These are phyloP conservation scores for Aspergillus taichungensis DNA, from an alignment of 495 filamentous ascomycete species.

Conservation along the genomic window DNA sequence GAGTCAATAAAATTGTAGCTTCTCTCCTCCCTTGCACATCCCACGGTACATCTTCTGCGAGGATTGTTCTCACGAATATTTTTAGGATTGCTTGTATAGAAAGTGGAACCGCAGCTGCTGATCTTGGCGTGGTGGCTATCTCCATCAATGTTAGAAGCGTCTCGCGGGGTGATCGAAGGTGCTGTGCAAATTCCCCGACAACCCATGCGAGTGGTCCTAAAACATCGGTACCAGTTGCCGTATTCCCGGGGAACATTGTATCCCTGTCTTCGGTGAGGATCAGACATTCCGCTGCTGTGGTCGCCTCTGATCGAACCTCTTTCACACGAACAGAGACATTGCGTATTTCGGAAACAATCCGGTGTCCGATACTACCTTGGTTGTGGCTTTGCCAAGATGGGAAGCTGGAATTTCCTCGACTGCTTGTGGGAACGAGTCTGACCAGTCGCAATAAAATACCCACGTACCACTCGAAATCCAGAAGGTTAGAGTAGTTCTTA, in stretches of 20 bases:
- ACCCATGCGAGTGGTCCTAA: constrained; percentile 74
- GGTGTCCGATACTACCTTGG: constrained; percentile 42
- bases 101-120: constrained; percentile 56
- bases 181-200: constrained; percentile 71
- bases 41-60: constrained; percentile 44
- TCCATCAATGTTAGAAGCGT: constrained; percentile 68
- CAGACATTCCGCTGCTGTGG: constrained; percentile 70
- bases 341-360: constrained; percentile 74
- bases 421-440: constrained; percentile 46
- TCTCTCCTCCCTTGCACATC: constrained; percentile 57
- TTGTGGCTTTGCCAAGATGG: neutral
- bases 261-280: constrained; percentile 46
- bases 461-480: constrained; percentile 96
- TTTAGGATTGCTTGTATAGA: constrained; percentile 86
- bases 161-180: constrained; percentile 54
- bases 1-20: constrained; percentile 63
- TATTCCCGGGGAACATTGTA: constrained; percentile 35
- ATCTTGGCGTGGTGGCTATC: constrained; percentile 47
- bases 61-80: constrained; percentile 59
- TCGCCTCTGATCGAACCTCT: constrained; percentile 64
- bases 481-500: constrained; percentile 74
- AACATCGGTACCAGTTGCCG: constrained; percentile 46
- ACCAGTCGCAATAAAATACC: constrained; percentile 75
- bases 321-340: constrained; percentile 89
- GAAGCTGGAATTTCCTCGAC: neutral